These are phyloP conservation scores for Eryngium alpinum DNA, from an alignment of 140 eudicot species.

Conservation along the genomic window DNA sequence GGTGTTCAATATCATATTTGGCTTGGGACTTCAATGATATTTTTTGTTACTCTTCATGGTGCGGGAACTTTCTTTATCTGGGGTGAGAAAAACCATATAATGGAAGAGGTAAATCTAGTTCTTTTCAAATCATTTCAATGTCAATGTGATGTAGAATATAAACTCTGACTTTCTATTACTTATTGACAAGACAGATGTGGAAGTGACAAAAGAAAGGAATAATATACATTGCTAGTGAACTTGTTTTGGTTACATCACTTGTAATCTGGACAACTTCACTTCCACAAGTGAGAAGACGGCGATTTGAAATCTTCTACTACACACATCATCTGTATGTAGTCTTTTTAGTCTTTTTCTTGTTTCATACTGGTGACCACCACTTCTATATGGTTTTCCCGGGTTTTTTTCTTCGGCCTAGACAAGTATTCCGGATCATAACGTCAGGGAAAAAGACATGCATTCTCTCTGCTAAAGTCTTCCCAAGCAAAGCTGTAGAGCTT, in stretches of 20 bases:
- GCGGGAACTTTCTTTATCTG: constrained; percentile 74
- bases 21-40: constrained; percentile 69
- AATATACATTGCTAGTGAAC: constrained; percentile 88
- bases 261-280: constrained; percentile 83
- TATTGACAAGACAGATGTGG: constrained; percentile 50
- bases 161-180: background rate
- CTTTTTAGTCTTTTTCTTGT: constrained; percentile 73
- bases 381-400: constrained; percentile 80
- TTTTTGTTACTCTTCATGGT: constrained; percentile 71
- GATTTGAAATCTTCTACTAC: constrained; percentile 75
- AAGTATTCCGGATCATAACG: constrained; percentile 57
- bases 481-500: constrained; percentile 60
- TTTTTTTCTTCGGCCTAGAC: constrained; percentile 71
- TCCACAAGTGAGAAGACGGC: constrained; percentile 73
- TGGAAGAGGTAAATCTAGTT: constrained; percentile 46
- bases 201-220: constrained; percentile 81
- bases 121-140: background rate
- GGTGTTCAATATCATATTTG: constrained; percentile 80
- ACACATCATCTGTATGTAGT: constrained; percentile 70
- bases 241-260: constrained; percentile 52
- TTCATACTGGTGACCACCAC: constrained; percentile 87
- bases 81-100: constrained; percentile 60
- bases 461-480: constrained; percentile 72
- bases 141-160: background rate
- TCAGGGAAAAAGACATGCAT: constrained; percentile 64